Conservation (phyloP, 225 moss, liverwort and hornwort genomes). For the Polytrichum commune region DNA sequence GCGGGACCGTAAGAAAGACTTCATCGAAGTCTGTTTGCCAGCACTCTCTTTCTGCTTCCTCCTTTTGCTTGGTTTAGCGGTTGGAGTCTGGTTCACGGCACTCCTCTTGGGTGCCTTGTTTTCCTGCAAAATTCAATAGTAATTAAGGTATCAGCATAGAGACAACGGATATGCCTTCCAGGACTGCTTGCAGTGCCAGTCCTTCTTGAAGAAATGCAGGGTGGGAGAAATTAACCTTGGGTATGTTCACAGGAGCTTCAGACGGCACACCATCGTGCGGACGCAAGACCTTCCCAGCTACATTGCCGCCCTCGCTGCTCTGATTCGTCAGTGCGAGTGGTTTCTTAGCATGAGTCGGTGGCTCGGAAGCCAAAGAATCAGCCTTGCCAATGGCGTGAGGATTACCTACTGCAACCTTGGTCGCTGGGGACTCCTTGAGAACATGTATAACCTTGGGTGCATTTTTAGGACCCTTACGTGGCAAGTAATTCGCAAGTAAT, state of each 20-base stretch:
- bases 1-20: neutral
- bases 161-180: neutral
- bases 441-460: too few species aligned
- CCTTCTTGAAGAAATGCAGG: neutral
- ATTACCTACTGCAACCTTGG: too few species aligned
- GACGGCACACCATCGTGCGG: slow-evolving; percentile 1
- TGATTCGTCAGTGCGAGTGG: slow-evolving; percentile 20
- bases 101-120: slow-evolving; percentile 35
- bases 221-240: slow-evolving; percentile 22
- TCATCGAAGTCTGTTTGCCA: neutral
- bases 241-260: slow-evolving; percentile 17
- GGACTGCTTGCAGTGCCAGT: neutral
- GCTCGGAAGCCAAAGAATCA: neutral
- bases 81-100: slow-evolving; percentile 22
- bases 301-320: slow-evolving; percentile 9
- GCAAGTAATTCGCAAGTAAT: too few species aligned
- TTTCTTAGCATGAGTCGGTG: neutral
- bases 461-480: too few species aligned
- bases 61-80: neutral
- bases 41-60: slow-evolving; percentile 1
- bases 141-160: neutral
- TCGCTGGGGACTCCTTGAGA: too few species aligned
- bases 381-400: neutral
- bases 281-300: neutral
- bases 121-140: slow-evolving; percentile 22